Base-by-base conservation (phyloP, 1,139 yeast species). In the Saccharomyces hybrid region DNA sequence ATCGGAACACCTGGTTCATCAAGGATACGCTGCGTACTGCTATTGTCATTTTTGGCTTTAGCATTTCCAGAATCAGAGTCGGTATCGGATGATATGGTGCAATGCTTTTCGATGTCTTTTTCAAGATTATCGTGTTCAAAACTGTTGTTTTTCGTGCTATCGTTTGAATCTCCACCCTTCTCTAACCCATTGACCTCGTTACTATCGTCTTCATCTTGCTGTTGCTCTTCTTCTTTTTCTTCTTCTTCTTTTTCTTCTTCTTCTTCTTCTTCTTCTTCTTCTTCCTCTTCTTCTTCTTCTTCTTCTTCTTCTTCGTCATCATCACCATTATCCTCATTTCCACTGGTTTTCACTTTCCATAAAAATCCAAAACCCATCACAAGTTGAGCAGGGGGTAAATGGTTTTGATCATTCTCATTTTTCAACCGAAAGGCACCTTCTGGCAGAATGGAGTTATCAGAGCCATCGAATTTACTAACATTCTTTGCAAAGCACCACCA, bases 311-410 rank as follows among this genome's bases (percentile, higher is more conserved):
- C 48, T 1, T 55, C 58, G 27, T 58, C 62, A 32, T 56, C 55
- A 16, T 55, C 57, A 23, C 52, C 61, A n/a, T 53, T 59, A 7
- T 56, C 57, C 26, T 62, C 66, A 26, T 54, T 57, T 11, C 59
- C 62, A 46, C 65, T 65, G 7, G 66, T 63, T 52, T 68, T 69
- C 3, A 84, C 80, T 53, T 86, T 73, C 86, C 95, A 88, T 57
- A 88, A 69, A 56, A 93, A 78, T 0, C 88, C 97, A 59, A 90
- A 76, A 0, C 99, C 99, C 95, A 93, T 86, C 0, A 84, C 91
- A 62, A 90, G 71, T 62, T 85, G 95, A 14, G 84, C 78, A 1
- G 97, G 96, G 0, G 96, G 95, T 63, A 91, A 74, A 59, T 73
- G 80, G 27, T 78, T 81, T 66, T 84, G 85, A 47, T 77, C 76